Conservation (phyloP, 2,329 filamentous ascomycete genomes). For the Fusarium sp. region DNA sequence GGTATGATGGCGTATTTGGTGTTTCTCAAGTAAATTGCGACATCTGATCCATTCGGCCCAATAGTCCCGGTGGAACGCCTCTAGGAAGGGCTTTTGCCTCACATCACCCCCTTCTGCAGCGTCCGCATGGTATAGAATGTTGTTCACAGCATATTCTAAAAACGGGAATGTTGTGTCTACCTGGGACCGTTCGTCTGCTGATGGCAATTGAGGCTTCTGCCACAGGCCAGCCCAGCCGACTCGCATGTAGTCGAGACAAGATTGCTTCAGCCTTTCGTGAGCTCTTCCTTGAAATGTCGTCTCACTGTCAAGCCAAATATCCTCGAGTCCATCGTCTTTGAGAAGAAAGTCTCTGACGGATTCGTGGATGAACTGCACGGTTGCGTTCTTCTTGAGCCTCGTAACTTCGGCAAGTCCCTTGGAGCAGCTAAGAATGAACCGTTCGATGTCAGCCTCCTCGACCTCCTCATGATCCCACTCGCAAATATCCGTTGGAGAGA, state of each 20-base stretch:
- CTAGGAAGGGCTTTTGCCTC: background rate
- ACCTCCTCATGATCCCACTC: too few species aligned
- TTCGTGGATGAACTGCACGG: constrained; percentile 62
- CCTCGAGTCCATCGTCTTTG: constrained; percentile 46
- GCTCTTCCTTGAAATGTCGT: background rate
- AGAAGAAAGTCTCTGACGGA: constrained; percentile 61
- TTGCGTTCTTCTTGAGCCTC: constrained; percentile 28
- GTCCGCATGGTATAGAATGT: constrained; percentile 31
- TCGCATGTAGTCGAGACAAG: constrained; percentile 4
- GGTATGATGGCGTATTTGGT: background rate
- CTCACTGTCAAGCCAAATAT: constrained; percentile 1
- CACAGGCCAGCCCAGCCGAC: too few species aligned
- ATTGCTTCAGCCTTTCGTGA: constrained; percentile 21
- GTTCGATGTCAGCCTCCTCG: too few species aligned
- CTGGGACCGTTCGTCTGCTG: too few species aligned
- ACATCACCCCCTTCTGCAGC: background rate
- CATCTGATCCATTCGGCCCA: constrained; percentile 8
- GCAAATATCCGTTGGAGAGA: too few species aligned
- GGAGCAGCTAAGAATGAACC: too few species aligned
- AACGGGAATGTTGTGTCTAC: constrained; percentile 21
- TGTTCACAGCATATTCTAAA: constrained; percentile 13
- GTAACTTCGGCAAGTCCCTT: too few species aligned
- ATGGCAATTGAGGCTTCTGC: background rate
- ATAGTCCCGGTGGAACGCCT: background rate
- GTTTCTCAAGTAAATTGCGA: constrained; percentile 13